A percentile compares a stretch with the other conserved stretches of the same genome.
These are phyloP conservation scores for Pinus albicaulis DNA, from an alignment of 75 land plant genomes.

Conservation along the genomic window DNA sequence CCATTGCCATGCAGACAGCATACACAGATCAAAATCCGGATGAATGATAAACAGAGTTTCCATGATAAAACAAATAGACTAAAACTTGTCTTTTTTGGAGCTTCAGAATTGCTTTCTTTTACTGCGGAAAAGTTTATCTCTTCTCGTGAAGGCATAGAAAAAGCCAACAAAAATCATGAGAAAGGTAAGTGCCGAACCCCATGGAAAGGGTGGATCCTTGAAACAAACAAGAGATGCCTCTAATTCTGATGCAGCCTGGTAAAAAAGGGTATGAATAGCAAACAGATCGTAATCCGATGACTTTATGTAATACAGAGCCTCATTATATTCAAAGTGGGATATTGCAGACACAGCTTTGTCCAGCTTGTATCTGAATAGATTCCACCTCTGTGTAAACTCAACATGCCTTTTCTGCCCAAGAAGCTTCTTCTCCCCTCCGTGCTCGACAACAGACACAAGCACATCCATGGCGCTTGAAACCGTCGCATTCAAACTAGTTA, in stretches of 20 bases:
- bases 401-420: conserved; percentile 38
- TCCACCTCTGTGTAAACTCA: conserved; percentile 87
- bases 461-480: conserved; percentile 73
- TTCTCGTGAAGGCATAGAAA: conserved; percentile 54
- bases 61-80: too few relatives aligned
- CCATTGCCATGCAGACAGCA: too few relatives aligned
- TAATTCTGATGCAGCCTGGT: conserved; percentile 66
- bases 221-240: conserved; percentile 87
- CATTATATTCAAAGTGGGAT: conserved; percentile 85
- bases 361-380: conserved; percentile 79
- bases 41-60: too few relatives aligned
- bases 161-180: conserved; percentile 26
- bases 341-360: conserved; percentile 77
- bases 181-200: conserved; percentile 46
- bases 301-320: conserved; percentile 77
- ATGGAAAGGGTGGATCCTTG: conserved; percentile 95
- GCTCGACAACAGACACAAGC: conserved; percentile 58
- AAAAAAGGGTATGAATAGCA: conserved; percentile 71
- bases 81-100: too few relatives aligned
- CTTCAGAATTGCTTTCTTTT: conserved; percentile 90
- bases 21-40: too few relatives aligned
- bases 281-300: conserved; percentile 90
- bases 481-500: conserved; percentile 71
- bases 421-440: conserved; percentile 84
- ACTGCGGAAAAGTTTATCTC: conserved; percentile 75